These are phyloP conservation scores for Microdochium bolleyi DNA, from an alignment of 2,329 filamentous ascomycete species.

Conservation along the genomic window DNA sequence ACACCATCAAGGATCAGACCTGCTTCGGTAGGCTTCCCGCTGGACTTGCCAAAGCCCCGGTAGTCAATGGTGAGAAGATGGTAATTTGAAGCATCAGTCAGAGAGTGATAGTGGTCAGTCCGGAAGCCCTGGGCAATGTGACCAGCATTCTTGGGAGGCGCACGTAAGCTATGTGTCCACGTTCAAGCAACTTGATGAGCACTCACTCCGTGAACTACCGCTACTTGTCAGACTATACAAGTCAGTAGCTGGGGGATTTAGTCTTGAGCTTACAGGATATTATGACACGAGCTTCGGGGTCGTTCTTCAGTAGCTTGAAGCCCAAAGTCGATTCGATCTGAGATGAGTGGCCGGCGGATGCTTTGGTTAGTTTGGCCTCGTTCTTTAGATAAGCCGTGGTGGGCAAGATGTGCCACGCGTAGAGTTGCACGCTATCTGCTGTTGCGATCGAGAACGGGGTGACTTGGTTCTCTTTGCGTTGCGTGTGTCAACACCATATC, in stretches of 20 bases:
- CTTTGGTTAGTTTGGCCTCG: conserved; percentile 50
- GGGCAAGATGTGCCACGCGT: conserved; percentile 87
- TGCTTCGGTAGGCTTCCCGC: conserved; percentile 69
- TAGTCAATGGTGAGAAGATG: conserved; percentile 90
- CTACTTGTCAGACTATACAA: background rate
- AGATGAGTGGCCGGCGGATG: conserved; percentile 37
- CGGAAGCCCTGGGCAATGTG: conserved; percentile 74
- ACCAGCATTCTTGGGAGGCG: conserved; percentile 62
- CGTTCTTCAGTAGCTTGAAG: conserved; percentile 54
- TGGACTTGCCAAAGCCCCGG: conserved; percentile 77
- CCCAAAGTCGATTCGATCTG: conserved; percentile 50
- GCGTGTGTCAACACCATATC: background rate
- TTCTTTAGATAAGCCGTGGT: conserved; percentile 67
- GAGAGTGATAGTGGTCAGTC: conserved; percentile 67
- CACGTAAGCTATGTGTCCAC: background rate
- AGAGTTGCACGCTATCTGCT: conserved; percentile 67
- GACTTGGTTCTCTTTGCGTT: conserved; percentile 66
- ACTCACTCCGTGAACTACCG: conserved; percentile 54
- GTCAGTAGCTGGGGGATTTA: background rate
- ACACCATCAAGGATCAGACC: conserved; percentile 76
- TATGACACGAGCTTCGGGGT: conserved; percentile 55
- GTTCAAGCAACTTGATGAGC: background rate
- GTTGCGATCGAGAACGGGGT: conserved; percentile 75
- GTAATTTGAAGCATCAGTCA: conserved; percentile 65
- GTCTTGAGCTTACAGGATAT: conserved; percentile 46